phyloP scores from a whole-genome alignment of 805 yeast genomes.

The Teunomyces funiuensis region DNA sequence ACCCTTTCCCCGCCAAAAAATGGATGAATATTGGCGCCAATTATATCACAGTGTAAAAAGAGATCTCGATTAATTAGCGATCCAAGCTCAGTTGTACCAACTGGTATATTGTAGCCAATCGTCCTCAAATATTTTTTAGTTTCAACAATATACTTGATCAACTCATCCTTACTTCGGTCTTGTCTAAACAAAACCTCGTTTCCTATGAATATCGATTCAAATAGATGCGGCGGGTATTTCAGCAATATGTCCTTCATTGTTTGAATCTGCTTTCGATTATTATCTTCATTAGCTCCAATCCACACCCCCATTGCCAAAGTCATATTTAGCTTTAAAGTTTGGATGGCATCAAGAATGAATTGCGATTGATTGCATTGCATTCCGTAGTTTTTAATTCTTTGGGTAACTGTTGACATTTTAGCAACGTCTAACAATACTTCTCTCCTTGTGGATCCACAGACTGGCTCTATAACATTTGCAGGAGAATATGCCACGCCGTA shows the following conservation, averaged over 20 bases:
- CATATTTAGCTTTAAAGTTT: constrained; percentile 50
- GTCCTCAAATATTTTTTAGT: constrained; percentile 38
- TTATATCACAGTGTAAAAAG: constrained; percentile 48
- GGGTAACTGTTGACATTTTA: constrained; percentile 56
- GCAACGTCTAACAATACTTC: constrained; percentile 59
- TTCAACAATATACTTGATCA: constrained; percentile 43
- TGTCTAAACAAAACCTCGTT: constrained; percentile 60
- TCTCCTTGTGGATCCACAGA: constrained; percentile 48
- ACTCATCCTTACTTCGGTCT: constrained; percentile 40
- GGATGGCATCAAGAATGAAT: constrained; percentile 52
- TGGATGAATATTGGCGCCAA: constrained; percentile 68
- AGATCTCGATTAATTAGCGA: constrained; percentile 41
- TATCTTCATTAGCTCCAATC: constrained; percentile 49
- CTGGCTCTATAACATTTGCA: constrained; percentile 47
- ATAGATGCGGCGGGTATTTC: constrained; percentile 41
- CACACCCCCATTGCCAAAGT: constrained; percentile 63
- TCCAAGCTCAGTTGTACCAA: constrained; percentile 65
- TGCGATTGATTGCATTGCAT: constrained; percentile 61
- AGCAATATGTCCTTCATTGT: constrained; percentile 43
- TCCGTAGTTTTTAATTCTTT: constrained; percentile 57
- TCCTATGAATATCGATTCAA: constrained; percentile 58
- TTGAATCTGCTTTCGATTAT: constrained; percentile 47
- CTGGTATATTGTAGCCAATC: constrained; percentile 40
- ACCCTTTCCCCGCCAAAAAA: constrained; percentile 61
- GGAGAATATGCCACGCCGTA: constrained; percentile 67